phyloP scores from a whole-genome alignment of 495 filamentous ascomycete genomes.

The Tuber umbilicatum region DNA sequence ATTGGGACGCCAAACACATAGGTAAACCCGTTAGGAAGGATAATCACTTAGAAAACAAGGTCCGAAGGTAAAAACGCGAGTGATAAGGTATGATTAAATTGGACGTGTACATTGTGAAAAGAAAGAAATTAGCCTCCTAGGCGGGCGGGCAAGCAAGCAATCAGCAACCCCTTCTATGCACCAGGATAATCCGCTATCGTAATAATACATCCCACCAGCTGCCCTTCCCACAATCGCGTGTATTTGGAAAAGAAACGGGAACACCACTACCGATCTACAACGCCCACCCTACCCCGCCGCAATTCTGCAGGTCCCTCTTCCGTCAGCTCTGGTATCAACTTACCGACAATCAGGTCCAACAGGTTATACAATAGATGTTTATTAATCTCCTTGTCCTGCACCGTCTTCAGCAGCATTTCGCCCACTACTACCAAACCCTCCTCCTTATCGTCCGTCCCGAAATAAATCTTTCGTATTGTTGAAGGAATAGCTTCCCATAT shows the following conservation, averaged over 20 bases:
- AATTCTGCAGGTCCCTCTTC: conserved; percentile 66
- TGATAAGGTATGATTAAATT: neutral
- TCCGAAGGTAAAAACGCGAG: neutral
- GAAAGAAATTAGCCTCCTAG: neutral
- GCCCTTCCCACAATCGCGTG: neutral
- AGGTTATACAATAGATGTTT: conserved; percentile 76
- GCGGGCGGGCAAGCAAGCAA: neutral
- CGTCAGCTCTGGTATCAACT: conserved; percentile 75
- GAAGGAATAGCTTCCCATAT: conserved; percentile 51
- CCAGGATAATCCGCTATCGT: neutral
- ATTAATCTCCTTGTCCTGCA: conserved; percentile 78
- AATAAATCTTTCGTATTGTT: conserved; percentile 47
- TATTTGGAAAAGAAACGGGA: neutral
- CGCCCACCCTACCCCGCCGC: conserved; percentile 61
- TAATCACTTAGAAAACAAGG: neutral
- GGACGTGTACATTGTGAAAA: neutral
- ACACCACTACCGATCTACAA: neutral
- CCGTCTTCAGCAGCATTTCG: conserved; percentile 59
- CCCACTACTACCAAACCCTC: conserved; percentile 49
- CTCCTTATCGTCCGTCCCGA: conserved; percentile 46
- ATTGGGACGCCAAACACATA: neutral
- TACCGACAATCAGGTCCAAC: conserved; percentile 68
- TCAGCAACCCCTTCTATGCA: neutral
- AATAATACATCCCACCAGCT: neutral
- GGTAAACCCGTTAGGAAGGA: neutral